Conservation (phyloP, 2,329 filamentous ascomycete genomes). For the Botrytis fabae region DNA sequence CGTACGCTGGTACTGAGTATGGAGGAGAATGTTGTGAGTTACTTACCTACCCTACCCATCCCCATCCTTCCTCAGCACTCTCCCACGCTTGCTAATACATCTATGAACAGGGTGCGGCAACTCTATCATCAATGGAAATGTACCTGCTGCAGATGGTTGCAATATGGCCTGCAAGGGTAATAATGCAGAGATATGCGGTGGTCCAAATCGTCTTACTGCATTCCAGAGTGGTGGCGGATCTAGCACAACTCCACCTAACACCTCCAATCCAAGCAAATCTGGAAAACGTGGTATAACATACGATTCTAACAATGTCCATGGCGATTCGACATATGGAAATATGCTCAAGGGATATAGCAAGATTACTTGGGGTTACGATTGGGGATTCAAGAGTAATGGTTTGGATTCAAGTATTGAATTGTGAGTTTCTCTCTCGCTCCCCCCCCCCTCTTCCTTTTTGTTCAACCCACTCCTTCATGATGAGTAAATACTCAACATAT, state of each 20-base stretch:
- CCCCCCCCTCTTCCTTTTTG: neutral
- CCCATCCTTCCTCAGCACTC: neutral
- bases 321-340: conserved; percentile 33
- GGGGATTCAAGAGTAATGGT: conserved; percentile 51
- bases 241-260: conserved; percentile 5
- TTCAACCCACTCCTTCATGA: neutral
- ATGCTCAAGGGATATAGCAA: conserved; percentile 48
- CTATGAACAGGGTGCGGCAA: conserved; percentile 28
- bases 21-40: conserved; percentile 30
- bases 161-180: conserved; percentile 38
- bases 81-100: neutral
- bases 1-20: conserved; percentile 29
- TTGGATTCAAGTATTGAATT: conserved; percentile 47
- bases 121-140: conserved; percentile 28
- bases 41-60: neutral
- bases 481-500: neutral
- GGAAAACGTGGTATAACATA: conserved; percentile 66
- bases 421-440: conserved; percentile 20
- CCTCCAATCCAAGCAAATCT: neutral
- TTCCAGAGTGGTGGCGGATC: conserved; percentile 9
- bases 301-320: conserved; percentile 50
- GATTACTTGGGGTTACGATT: conserved; percentile 67
- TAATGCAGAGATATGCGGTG: conserved; percentile 34
- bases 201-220: conserved; percentile 25
- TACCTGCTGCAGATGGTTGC: conserved; percentile 32